Evolutionary conservation across 2,329 filamentous ascomycete genomes (phyloP).

Genomic region (Neurospora crassa): DNA sequence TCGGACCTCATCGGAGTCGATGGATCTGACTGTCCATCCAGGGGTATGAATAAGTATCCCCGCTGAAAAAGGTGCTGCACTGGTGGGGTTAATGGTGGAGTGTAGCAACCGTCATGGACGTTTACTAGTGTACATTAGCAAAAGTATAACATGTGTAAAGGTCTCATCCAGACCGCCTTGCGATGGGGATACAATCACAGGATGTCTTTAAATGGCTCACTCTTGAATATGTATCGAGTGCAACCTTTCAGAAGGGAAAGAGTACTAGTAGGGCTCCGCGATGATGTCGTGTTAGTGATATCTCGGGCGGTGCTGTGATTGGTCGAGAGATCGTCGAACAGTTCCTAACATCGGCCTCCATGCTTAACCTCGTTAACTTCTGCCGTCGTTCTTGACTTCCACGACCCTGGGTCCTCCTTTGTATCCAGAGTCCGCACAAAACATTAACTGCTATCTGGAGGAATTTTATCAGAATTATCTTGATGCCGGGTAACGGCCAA

Average conservation of each 20-base stretch:
- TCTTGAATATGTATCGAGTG: not conserved
- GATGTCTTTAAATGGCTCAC: not conserved
- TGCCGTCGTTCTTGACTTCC: not conserved
- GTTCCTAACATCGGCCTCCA: not conserved
- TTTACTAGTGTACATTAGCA: not conserved
- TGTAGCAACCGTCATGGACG: not conserved
- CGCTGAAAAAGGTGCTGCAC: not conserved
- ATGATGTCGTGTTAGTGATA: not conserved
- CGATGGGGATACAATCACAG: not conserved
- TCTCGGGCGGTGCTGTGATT: not conserved
- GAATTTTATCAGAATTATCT: not conserved
- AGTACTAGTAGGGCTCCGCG: not conserved
- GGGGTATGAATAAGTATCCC: not conserved
- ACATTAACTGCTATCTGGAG: not conserved
- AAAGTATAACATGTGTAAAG: not conserved
- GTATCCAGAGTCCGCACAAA: not conserved
- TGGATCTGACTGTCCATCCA: not conserved
- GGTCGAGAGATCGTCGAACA: not conserved
- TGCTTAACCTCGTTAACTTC: not conserved
- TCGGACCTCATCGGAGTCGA: not conserved
- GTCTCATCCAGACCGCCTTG: not conserved
- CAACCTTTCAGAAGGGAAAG: not conserved
- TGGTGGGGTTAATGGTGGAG: not conserved
- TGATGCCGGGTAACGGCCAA: not conserved
- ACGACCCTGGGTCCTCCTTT: not conserved